Base-by-base conservation (phyloP, 2,329 filamentous ascomycete species). In the Trichocomaceae sp. region DNA sequence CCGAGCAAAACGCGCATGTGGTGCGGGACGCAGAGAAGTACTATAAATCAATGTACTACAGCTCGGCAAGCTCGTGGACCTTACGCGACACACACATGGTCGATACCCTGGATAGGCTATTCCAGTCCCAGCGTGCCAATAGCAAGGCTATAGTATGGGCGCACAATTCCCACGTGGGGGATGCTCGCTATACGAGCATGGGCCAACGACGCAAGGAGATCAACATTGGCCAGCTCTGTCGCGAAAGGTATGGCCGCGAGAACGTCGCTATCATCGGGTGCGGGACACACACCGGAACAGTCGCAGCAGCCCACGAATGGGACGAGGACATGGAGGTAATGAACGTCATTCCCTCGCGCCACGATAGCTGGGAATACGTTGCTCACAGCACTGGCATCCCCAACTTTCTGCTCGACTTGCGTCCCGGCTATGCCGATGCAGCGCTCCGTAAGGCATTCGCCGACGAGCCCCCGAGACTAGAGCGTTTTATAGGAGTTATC, bases 211-310 rank as follows among this genome's bases (percentile, higher is more conserved):
- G 69, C 17, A 71, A 71, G 7, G 75, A 79, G 62, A 62, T 79
- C 47, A 81, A 79, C 58, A 67, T 80, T n/a, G 78, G 78, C 0
- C 78, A 81, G 63, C 63, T 81, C n/a, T 79, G 76, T 61, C 73
- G 75, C 22, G 72, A 79, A 61, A 60, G 66, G 10, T 73, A 74
- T 55, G 73, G 70, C 26, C 62, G 66, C 35, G 63, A 69, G 2
- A 67, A 75, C 29, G 73, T 76, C 15, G 67, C 68, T 5, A 71
- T 76, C 55, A 62, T 77, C 50, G 78, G 78, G 9, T 79, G 75
- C 53, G 71, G 75, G 5, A 78, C 76, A 3, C 73, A 81, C 59
- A 72, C 69, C 0, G 79, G 79, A 3, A 79, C 77, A 0, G 78
- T 81, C 1, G 78, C 78, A 0, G 78, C 79, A 1, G 77, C 78